Evolutionary conservation across 768 basidiomycete species (phyloP).

Genomic region (Tricholoma terreum): DNA sequence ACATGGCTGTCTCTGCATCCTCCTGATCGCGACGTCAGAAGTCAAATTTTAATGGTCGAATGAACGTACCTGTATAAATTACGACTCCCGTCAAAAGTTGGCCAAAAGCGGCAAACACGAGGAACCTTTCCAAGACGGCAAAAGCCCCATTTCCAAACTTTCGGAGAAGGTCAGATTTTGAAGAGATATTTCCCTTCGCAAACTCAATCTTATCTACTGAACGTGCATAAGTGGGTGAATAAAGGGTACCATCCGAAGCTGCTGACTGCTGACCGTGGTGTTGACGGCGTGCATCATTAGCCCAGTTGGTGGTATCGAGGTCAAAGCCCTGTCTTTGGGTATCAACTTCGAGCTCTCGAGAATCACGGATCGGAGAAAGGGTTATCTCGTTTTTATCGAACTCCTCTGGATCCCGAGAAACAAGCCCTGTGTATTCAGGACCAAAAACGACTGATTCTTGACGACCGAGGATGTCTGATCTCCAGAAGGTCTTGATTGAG

Average conservation of each 20-base stretch:
- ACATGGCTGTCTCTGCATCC: slow-evolving; percentile 76
- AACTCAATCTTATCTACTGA: slow-evolving; percentile 62
- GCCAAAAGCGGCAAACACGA: slow-evolving; percentile 71
- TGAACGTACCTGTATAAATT: slow-evolving; percentile 63
- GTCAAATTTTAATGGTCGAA: not conserved
- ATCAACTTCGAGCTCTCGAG: slow-evolving; percentile 26
- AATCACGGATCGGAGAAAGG: slow-evolving; percentile 21
- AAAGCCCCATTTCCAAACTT: slow-evolving; percentile 49
- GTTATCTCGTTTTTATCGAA: slow-evolving; percentile 44
- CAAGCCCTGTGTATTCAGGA: slow-evolving; percentile 60
- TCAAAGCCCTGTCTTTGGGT: slow-evolving; percentile 23
- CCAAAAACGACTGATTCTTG: slow-evolving; percentile 25
- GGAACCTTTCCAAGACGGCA: slow-evolving; percentile 52
- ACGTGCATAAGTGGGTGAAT: slow-evolving; percentile 42
- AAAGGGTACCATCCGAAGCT: slow-evolving; percentile 52
- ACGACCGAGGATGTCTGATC: slow-evolving; percentile 50
- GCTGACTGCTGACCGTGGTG: slow-evolving; percentile 42
- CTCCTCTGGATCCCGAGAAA: slow-evolving; percentile 53
- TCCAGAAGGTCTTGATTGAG: slow-evolving; percentile 53
- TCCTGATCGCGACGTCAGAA: slow-evolving; percentile 33
- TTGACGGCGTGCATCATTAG: slow-evolving; percentile 41
- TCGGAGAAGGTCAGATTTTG: slow-evolving; percentile 25
- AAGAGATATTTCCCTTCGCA: slow-evolving; percentile 19
- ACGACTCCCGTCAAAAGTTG: slow-evolving; percentile 69
- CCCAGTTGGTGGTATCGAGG: slow-evolving; percentile 51